These are phyloP conservation scores for Gracilaria domingensis DNA, from an alignment of 23 red algal genomes.

Conservation along the genomic window DNA sequence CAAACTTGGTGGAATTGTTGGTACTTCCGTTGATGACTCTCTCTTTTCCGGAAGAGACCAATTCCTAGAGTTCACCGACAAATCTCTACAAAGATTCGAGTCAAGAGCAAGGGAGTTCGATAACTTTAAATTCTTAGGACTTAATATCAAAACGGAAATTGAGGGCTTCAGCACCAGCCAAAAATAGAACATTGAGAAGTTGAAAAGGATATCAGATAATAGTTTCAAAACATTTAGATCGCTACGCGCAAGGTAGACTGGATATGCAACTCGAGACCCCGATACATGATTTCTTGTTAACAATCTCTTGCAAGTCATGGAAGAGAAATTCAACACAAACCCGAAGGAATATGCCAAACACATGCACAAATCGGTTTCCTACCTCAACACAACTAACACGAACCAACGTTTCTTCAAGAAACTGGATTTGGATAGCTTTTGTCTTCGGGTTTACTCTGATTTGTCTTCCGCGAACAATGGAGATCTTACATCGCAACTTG, in stretches of 20 bases:
- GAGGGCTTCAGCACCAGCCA: background rate
- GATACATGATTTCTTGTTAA: background rate
- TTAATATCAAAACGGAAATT: background rate
- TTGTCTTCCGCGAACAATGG: background rate
- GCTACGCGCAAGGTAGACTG: background rate
- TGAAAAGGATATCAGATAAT: background rate
- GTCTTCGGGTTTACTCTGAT: background rate
- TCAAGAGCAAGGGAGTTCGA: background rate
- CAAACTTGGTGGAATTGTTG: background rate
- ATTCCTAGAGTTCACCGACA: background rate
- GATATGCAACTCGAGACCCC: background rate
- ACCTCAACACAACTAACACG: background rate
- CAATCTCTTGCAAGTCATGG: background rate
- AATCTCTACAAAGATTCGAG: background rate
- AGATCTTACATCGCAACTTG: background rate
- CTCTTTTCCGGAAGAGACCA: background rate
- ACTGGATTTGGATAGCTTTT: background rate
- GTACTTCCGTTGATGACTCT: slow-evolving; percentile 13
- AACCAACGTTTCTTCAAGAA: background rate
- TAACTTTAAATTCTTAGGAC: slow-evolving; percentile 6
- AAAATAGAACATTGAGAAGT: background rate
- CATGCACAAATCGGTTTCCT: background rate
- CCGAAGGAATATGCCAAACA: background rate
- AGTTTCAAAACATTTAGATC: background rate
- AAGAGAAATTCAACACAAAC: background rate